Percentiles rank a stretch among this genome's conserved stretches.
Evolutionary conservation across 345 rosid genomes (phyloP).

Genomic region (Populus davidiana): DNA sequence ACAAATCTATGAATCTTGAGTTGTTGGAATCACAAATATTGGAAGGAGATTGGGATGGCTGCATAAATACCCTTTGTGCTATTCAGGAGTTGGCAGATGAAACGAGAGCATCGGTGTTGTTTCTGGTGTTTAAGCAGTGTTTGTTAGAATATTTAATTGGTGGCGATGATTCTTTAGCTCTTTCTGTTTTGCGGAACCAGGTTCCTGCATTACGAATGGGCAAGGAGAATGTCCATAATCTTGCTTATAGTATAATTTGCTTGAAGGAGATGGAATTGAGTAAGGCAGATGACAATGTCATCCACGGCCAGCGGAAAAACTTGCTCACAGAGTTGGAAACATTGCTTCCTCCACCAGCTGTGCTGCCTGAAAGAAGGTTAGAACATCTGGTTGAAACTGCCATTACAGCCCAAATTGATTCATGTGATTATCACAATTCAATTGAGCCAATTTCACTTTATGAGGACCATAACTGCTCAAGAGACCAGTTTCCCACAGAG

Average conservation of each 20-base stretch:
- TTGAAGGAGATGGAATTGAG: constrained; percentile 43
- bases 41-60: constrained; percentile 67
- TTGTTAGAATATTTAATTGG: constrained; percentile 55
- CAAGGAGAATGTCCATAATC: constrained; percentile 54
- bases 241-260: constrained; percentile 50
- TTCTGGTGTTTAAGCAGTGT: constrained; percentile 63
- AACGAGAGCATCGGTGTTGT: constrained; percentile 48
- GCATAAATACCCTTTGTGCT: constrained; percentile 40
- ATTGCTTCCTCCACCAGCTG: constrained; percentile 58
- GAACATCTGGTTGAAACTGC: constrained; percentile 68
- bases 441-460: constrained; percentile 54
- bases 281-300: constrained; percentile 31
- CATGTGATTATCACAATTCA: constrained; percentile 70
- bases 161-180: constrained; percentile 57
- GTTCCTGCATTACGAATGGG: constrained; percentile 48
- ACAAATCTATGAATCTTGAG: constrained; percentile 44
- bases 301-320: constrained; percentile 43
- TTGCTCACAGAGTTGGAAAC: constrained; percentile 54
- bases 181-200: constrained; percentile 51
- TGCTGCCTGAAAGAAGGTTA: constrained; percentile 61
- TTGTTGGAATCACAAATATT: constrained; percentile 58
- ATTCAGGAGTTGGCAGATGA: constrained; percentile 45
- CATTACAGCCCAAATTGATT: constrained; percentile 57
- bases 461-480: constrained; percentile 67
- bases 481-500: constrained; percentile 79